These are phyloP conservation scores for Phytophthora megakarya DNA, from an alignment of 352 stramenopile genomes.

Conservation along the genomic window DNA sequence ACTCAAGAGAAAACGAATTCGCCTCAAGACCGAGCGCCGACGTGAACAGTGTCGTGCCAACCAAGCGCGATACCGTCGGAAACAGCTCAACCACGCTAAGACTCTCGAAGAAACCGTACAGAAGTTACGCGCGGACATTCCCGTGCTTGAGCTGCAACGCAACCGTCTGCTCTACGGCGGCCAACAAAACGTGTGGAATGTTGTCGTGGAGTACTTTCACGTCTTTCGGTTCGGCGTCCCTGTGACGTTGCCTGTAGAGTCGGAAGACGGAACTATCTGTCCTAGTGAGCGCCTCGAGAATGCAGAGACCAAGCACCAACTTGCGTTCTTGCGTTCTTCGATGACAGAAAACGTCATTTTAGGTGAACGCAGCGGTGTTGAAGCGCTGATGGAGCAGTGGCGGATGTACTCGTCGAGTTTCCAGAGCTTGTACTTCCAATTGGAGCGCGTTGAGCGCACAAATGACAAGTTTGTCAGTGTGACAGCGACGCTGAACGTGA, in stretches of 20 bases:
- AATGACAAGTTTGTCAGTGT: conserved; percentile 19
- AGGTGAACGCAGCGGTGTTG: conserved; percentile 15
- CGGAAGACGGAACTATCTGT: not conserved
- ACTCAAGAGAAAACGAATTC: conserved; percentile 26
- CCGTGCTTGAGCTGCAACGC: conserved; percentile 28
- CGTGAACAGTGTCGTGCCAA: conserved; percentile 41
- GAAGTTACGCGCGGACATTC: conserved; percentile 22
- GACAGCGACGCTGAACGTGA: conserved; percentile 9
- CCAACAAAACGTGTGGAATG: conserved; percentile 25
- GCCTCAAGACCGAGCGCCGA: conserved; percentile 32
- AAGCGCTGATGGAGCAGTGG: conserved; percentile 33
- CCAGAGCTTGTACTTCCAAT: conserved; percentile 34
- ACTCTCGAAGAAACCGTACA: conserved; percentile 25
- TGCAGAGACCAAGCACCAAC: conserved; percentile 15
- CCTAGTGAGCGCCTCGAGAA: not conserved
- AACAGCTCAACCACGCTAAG: conserved; percentile 21
- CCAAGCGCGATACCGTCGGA: conserved; percentile 41
- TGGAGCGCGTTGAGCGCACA: conserved; percentile 25
- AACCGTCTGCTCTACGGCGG: conserved; percentile 31
- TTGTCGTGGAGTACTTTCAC: conserved; percentile 34
- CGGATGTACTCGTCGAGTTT: conserved; percentile 28
- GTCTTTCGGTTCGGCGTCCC: conserved; percentile 23
- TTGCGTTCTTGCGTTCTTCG: conserved; percentile 29
- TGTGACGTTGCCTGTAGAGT: not conserved
- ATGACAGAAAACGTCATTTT: conserved; percentile 30